These are phyloP conservation scores for Ambrosiella cleistominuta DNA, from an alignment of 2,329 filamentous ascomycete genomes.

Conservation along the genomic window DNA sequence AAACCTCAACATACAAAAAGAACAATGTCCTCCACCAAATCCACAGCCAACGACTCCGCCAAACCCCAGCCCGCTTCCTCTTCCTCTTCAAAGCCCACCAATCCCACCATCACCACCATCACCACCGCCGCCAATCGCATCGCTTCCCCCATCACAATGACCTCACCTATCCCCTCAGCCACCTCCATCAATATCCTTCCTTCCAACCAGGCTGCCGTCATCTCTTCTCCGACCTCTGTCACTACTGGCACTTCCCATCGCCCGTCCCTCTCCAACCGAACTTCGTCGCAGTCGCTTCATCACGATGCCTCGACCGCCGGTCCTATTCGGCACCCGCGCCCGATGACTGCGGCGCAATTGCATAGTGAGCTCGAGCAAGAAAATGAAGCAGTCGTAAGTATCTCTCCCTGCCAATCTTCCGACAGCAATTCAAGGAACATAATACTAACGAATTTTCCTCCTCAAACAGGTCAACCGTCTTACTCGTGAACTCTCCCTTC, in stretches of 20 bases:
- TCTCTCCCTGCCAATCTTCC: slow-evolving; percentile 10
- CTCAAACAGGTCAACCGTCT: slow-evolving; percentile 64
- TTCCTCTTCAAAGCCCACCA: background rate
- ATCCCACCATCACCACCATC: background rate
- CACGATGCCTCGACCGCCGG: slow-evolving; percentile 21
- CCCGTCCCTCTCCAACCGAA: slow-evolving; percentile 7
- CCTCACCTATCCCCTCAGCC: slow-evolving; percentile 20
- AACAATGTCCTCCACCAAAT: background rate
- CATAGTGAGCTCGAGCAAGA: slow-evolving; percentile 86
- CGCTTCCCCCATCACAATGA: slow-evolving; percentile 14
- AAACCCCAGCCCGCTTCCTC: background rate
- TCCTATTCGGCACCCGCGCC: slow-evolving; percentile 64
- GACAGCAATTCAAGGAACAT: background rate
- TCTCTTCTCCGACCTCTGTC: slow-evolving; percentile 19
- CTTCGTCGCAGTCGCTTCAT: slow-evolving; percentile 10
- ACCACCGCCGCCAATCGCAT: background rate
- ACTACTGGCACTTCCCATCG: slow-evolving; percentile 11
- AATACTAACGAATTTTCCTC: background rate
- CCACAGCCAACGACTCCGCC: background rate
- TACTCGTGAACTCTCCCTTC: slow-evolving; percentile 68
- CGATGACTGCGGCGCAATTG: slow-evolving; percentile 74
- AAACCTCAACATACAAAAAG: no score
- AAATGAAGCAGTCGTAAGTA: slow-evolving; percentile 72
- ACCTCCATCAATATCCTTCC: slow-evolving; percentile 37
- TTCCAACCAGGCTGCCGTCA: slow-evolving; percentile 35